Conservation (phyloP, 805 yeast genomes). For the Zygoascus bituminiphila region DNA sequence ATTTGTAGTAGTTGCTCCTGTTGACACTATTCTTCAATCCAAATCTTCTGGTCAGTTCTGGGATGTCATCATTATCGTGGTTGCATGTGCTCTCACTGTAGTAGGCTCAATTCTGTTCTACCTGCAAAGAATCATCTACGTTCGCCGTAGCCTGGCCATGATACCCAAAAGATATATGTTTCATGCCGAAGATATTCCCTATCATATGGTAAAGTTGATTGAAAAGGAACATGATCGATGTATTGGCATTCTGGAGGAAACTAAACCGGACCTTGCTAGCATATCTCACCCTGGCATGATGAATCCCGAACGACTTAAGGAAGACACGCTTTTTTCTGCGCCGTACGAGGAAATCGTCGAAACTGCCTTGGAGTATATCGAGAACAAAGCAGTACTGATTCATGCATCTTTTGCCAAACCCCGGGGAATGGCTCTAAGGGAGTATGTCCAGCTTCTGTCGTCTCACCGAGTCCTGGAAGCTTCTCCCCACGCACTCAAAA, state of each 20-base stretch:
- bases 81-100: slow-evolving; percentile 56
- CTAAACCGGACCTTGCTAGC: slow-evolving; percentile 34
- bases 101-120: slow-evolving; percentile 43
- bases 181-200: slow-evolving; percentile 51
- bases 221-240: slow-evolving; percentile 36
- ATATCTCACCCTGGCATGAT: slow-evolving; percentile 45
- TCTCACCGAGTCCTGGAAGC: slow-evolving; percentile 20
- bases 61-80: slow-evolving; percentile 72
- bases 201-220: slow-evolving; percentile 36
- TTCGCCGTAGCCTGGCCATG: slow-evolving; percentile 54
- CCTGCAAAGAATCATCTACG: slow-evolving; percentile 50
- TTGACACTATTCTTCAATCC: slow-evolving; percentile 65
- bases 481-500: slow-evolving; percentile 13
- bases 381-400: slow-evolving; percentile 23
- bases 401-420: slow-evolving; percentile 36
- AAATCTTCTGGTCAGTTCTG: slow-evolving; percentile 58
- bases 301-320: slow-evolving; percentile 30
- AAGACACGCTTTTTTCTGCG: slow-evolving; percentile 18
- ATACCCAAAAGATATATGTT: slow-evolving; percentile 78
- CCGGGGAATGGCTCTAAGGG: slow-evolving; percentile 27
- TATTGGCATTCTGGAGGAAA: slow-evolving; percentile 32
- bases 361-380: slow-evolving; percentile 25
- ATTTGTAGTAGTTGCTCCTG: slow-evolving; percentile 62
- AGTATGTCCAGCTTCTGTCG: slow-evolving; percentile 42
- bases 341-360: slow-evolving; percentile 23